Percentiles rank a stretch among this genome's conserved stretches.
Conservation (phyloP, 164 flowering plant genomes). For the Pachysandra terminalis region DNA sequence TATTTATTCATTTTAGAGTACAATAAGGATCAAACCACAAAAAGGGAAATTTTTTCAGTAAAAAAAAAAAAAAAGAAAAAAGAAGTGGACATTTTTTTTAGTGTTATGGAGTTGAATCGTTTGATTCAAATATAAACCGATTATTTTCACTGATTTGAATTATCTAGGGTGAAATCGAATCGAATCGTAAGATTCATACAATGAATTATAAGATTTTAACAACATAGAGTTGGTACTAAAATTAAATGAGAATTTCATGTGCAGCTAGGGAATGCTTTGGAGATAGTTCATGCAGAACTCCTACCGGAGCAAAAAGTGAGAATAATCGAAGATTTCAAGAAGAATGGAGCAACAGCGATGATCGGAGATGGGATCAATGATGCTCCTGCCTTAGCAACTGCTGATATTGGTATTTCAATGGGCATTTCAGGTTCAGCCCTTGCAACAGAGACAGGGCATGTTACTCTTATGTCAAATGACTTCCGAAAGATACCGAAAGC, state of each 20-base stretch:
- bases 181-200: too few species aligned
- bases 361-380: slow-evolving; percentile 93
- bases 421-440: slow-evolving; percentile 92
- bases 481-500: slow-evolving; percentile 66
- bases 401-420: slow-evolving; percentile 94
- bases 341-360: slow-evolving; percentile 68
- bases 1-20: too few species aligned
- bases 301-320: slow-evolving; percentile 81
- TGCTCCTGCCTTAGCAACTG: slow-evolving; percentile 87
- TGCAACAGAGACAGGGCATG: slow-evolving; percentile 77
- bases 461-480: slow-evolving; percentile 88
- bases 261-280: slow-evolving; percentile 67
- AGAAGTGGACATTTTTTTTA: too few species aligned
- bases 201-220: too few species aligned
- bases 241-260: background rate
- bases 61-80: too few species aligned
- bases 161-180: too few species aligned
- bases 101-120: too few species aligned
- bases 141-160: too few species aligned
- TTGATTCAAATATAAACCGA: too few species aligned
- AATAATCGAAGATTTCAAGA: slow-evolving; percentile 50
- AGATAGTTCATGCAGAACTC: slow-evolving; percentile 73
- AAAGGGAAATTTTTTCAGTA: too few species aligned
- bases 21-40: too few species aligned
- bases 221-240: too few species aligned